Evolutionary conservation across 2,329 filamentous ascomycete genomes (phyloP).

Genomic region (Chalaropsis ovoidea): DNA sequence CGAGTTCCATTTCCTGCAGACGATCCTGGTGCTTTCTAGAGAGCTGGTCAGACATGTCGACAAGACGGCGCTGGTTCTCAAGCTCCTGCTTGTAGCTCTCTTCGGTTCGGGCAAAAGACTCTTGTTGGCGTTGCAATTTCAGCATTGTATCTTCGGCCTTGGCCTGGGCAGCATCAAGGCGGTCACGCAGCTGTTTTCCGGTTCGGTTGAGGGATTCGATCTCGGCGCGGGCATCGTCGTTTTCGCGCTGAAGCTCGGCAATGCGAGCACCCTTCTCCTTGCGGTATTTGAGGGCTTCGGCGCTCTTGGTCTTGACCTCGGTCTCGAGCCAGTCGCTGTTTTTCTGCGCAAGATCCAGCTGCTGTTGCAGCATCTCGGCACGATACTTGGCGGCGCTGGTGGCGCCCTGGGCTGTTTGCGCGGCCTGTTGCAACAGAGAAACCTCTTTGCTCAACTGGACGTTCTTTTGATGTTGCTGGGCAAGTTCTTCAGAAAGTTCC

Average conservation of each 20-base stretch:
- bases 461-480: conserved; percentile 79
- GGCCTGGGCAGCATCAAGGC: conserved; percentile 71
- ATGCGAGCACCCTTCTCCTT: conserved; percentile 92
- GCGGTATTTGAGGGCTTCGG: conserved; percentile 77
- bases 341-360: conserved; percentile 75
- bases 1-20: conserved; percentile 58
- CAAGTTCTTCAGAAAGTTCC: conserved; percentile 72
- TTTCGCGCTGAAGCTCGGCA: conserved; percentile 74
- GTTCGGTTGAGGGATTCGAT: conserved; percentile 68
- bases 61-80: conserved; percentile 67
- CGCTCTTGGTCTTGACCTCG: conserved; percentile 81
- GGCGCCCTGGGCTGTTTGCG: conserved; percentile 71
- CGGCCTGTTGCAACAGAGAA: conserved; percentile 67
- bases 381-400: conserved; percentile 77
- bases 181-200: conserved; percentile 68
- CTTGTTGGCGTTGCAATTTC: conserved; percentile 76
- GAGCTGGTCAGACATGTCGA: conserved; percentile 69
- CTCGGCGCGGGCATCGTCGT: conserved; percentile 71
- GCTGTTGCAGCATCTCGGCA: conserved; percentile 81
- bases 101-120: conserved; percentile 69
- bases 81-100: conserved; percentile 81
- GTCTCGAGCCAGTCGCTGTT: conserved; percentile 90
- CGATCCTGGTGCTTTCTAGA: conserved; percentile 61
- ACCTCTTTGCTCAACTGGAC: conserved; percentile 75
- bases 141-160: conserved; percentile 77